Base-by-base conservation (phyloP, 2,329 filamentous ascomycete species). In the Penicillium sp. region DNA sequence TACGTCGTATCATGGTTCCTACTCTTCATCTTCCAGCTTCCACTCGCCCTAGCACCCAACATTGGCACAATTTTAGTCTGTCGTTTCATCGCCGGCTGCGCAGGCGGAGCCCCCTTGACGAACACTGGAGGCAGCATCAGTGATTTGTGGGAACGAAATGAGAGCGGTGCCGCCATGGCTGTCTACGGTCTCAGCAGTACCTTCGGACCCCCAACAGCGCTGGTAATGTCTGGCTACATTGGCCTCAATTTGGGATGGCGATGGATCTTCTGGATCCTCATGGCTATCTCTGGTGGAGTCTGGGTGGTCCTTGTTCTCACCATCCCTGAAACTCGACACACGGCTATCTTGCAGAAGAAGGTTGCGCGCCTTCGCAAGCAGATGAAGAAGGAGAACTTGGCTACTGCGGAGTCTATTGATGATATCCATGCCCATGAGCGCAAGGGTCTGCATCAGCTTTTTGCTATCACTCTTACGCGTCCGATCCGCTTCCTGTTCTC, bases 401-500 rank as follows among this genome's bases (percentile, higher is more conserved):
- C 62, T 67, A 90, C 65, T 86, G 84, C 70, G 85, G 89, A 3
- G 84, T 80, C 21, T 74, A 79, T 57, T 77, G 83, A 49, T 1
- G 68, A 68, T 39, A 24, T 64, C 9, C 61, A 67, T 27, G 68
- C 70, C 75, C 45, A 57, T 19, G 50, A 60, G 73, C 82, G 81
- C 65, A 89, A 90, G 82, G 88, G 90, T 65, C 61, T 89, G 29
- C 88, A 84, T 2, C 87, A 91, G 74, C 86, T 89, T 6, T 90
- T 91, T 53, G 87, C 89, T 7, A 77, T 88, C 22, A 84, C 82
- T 19, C 76, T 90, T 8, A 90, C 88, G 0, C 81, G 90, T 0
- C 84, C 90, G 7, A 86, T 84, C 57, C 59, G 65, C 8, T 70
- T 71, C 45, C 57, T 69, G n/a, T 63, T 70, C 41, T 63, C 68